Conservation (phyloP, 2,329 filamentous ascomycete genomes). For the Mycosphaerella arachidis region DNA sequence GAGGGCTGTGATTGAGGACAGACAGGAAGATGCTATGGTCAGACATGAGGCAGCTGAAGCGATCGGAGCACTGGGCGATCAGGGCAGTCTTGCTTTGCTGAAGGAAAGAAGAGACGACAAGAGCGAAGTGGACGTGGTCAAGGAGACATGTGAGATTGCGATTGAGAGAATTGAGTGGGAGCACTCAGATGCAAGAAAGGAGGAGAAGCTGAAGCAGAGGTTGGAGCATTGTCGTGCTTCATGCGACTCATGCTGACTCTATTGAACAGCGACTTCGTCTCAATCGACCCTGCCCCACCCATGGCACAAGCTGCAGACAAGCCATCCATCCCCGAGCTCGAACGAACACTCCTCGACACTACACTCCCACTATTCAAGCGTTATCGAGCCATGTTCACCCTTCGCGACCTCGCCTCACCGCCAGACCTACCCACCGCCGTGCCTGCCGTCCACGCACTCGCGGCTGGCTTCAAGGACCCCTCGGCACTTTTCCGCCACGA, state of each 20-base stretch:
- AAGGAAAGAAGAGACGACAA: conserved; percentile 67
- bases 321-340: conserved; percentile 68
- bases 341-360: conserved; percentile 72
- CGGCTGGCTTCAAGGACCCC: conserved; percentile 76
- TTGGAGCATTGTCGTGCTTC: conserved; percentile 37
- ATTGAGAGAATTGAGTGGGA: conserved; percentile 94
- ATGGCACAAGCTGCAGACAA: conserved; percentile 58
- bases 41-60: conserved; percentile 95
- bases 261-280: conserved; percentile 75
- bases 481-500: conserved; percentile 96
- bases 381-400: conserved; percentile 96
- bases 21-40: conserved; percentile 88
- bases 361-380: conserved; percentile 77
- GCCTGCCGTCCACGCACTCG: conserved; percentile 79
- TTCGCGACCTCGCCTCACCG: conserved; percentile 90
- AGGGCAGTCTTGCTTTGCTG: conserved; percentile 68
- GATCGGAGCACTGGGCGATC: conserved; percentile 77
- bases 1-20: conserved; percentile 67
- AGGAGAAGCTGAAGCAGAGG: conserved; percentile 78
- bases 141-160: conserved; percentile 94
- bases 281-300: conserved; percentile 90
- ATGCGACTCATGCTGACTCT: neutral
- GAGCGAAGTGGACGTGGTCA: conserved; percentile 74
- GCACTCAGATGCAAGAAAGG: conserved; percentile 64
- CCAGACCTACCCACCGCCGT: conserved; percentile 85